These are phyloP conservation scores for Populus davidiana DNA, from an alignment of 345 rosid species.

Conservation along the genomic window DNA sequence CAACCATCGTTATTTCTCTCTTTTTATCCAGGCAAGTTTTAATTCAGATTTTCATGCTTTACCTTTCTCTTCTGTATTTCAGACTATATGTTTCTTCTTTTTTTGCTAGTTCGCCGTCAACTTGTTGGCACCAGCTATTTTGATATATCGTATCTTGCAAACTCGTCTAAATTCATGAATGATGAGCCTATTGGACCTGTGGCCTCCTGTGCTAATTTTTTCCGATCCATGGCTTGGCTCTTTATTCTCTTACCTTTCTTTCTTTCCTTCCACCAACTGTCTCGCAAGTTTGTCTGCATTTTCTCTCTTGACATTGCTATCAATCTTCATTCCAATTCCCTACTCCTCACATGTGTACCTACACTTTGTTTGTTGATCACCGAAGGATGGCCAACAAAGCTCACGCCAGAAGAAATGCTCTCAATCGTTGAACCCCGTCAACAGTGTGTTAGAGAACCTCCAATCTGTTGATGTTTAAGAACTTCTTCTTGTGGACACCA, in stretches of 20 bases:
- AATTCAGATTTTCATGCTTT: too few species aligned
- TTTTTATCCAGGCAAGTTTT: too few species aligned
- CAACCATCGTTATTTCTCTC: too few species aligned
- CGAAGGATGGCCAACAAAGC: constrained; percentile 19
- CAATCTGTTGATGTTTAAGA: neutral
- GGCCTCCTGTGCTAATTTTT: neutral
- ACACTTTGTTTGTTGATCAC: constrained; percentile 9
- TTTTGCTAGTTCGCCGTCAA: too few species aligned
- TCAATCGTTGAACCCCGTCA: constrained; percentile 17
- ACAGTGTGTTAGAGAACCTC: neutral
- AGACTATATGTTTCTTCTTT: too few species aligned
- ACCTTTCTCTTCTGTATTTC: too few species aligned
- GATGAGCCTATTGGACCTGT: neutral
- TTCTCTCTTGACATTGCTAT: neutral
- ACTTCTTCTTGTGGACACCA: neutral
- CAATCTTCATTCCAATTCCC: constrained; percentile 21
- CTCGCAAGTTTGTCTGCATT: neutral
- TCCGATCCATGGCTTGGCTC: neutral
- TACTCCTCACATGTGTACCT: constrained; percentile 2
- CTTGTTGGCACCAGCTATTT: too few species aligned
- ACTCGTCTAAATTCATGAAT: constrained; percentile 1
- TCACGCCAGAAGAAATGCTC: constrained; percentile 16
- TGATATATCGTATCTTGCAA: too few species aligned
- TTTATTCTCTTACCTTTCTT: neutral
- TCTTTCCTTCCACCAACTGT: neutral